These are phyloP conservation scores for Bathelium albidoporum DNA, from an alignment of 495 filamentous ascomycete species.

Conservation along the genomic window DNA sequence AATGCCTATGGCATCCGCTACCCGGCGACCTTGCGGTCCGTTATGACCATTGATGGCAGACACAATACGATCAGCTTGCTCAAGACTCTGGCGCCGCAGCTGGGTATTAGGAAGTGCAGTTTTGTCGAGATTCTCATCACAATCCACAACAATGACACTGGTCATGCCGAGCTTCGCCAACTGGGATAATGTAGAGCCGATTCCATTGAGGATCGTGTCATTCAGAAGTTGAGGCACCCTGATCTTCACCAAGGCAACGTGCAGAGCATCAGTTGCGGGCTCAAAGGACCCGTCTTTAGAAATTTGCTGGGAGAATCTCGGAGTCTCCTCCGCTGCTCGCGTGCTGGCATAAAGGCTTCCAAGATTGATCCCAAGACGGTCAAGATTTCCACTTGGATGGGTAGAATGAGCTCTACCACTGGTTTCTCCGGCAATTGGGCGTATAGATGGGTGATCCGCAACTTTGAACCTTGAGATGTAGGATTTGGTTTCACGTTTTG, in stretches of 20 bases:
- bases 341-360: constrained; percentile 52
- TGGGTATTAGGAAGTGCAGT: neutral
- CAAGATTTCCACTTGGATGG: constrained; percentile 8
- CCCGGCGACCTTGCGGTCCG: constrained; percentile 52
- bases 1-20: constrained; percentile 55
- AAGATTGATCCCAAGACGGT: constrained; percentile 42
- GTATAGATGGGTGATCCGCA: constrained; percentile 22
- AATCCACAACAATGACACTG: constrained; percentile 74
- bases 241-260: constrained; percentile 81
- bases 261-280: constrained; percentile 44
- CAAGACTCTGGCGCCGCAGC: constrained; percentile 33
- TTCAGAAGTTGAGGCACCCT: constrained; percentile 58
- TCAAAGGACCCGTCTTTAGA: constrained; percentile 27
- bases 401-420: neutral
- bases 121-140: constrained; percentile 30
- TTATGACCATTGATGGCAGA: constrained; percentile 58
- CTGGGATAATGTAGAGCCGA: constrained; percentile 75
- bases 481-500: constrained; percentile 79
- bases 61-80: constrained; percentile 66
- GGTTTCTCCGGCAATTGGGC: constrained; percentile 7
- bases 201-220: constrained; percentile 56
- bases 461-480: constrained; percentile 69
- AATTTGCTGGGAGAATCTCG: constrained; percentile 48
- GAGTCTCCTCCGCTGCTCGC: constrained; percentile 50
- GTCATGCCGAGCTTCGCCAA: constrained; percentile 69